Conservation (phyloP, 1,284 basidiomycete genomes). For the Trametes sp. region DNA sequence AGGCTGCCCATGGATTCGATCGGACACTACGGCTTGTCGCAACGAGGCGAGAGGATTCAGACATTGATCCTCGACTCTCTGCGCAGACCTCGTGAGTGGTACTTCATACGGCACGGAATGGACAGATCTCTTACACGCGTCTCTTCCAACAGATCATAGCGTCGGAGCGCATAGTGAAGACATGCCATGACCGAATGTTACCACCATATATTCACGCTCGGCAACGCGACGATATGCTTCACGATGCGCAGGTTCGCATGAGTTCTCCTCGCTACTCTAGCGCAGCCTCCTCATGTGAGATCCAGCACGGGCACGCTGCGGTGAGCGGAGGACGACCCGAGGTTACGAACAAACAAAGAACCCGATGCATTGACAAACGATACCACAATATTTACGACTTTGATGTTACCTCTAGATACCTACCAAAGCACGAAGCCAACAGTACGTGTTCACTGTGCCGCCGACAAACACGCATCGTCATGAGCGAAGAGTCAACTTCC, state of each 20-base stretch:
- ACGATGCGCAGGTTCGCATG: neutral
- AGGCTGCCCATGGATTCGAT: conserved; percentile 81
- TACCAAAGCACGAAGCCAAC: conserved; percentile 2
- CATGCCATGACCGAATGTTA: neutral
- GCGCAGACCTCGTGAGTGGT: conserved; percentile 11
- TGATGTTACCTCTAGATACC: conserved; percentile 5
- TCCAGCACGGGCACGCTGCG: neutral
- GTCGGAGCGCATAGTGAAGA: neutral
- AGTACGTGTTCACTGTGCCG: neutral
- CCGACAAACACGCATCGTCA: neutral
- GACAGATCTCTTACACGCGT: neutral
- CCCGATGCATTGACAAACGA: conserved; percentile 9
- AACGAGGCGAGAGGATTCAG: conserved; percentile 60
- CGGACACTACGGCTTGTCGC: conserved; percentile 66
- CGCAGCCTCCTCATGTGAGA: neutral
- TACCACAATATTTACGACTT: conserved; percentile 14
- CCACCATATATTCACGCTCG: neutral
- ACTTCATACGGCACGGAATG: neutral
- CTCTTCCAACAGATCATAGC: conserved; percentile 15
- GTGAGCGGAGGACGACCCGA: neutral
- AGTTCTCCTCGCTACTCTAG: neutral
- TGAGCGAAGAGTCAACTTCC: conserved; percentile 53
- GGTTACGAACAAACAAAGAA: neutral
- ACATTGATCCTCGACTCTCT: conserved; percentile 25
- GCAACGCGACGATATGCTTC: neutral